These are phyloP conservation scores for Thielaviopsis populi DNA, from an alignment of 2,329 filamentous ascomycete genomes.

Conservation along the genomic window DNA sequence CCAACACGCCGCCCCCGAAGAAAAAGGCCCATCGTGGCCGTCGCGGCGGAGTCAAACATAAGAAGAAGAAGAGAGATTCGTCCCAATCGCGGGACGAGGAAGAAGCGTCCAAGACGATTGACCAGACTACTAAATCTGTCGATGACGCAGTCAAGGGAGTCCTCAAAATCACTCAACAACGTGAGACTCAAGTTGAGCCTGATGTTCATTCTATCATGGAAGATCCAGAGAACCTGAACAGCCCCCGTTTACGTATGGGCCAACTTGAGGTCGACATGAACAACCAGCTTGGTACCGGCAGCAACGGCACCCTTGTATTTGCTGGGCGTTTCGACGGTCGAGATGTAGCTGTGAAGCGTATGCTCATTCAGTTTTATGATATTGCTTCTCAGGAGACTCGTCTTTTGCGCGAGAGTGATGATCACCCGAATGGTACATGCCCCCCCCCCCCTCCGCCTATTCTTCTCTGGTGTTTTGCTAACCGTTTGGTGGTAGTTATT, in stretches of 20 bases:
- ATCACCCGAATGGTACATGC: conserved; percentile 62
- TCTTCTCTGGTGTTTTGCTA: conserved; percentile 18
- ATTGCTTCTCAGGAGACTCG: conserved; percentile 90
- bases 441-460: background rate
- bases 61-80: conserved; percentile 39
- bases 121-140: conserved; percentile 25
- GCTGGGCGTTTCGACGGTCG: conserved; percentile 87
- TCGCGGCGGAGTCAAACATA: conserved; percentile 56
- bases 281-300: conserved; percentile 58
- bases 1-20: conserved; percentile 27
- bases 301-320: conserved; percentile 94
- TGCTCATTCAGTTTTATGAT: conserved; percentile 91
- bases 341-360: conserved; percentile 88
- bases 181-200: conserved; percentile 36
- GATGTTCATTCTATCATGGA: conserved; percentile 44
- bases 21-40: conserved; percentile 55
- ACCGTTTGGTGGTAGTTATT: conserved; percentile 47
- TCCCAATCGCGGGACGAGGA: conserved; percentile 38
- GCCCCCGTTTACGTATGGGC: conserved; percentile 45
- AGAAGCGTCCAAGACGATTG: conserved; percentile 18
- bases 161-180: conserved; percentile 40
- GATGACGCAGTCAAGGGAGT: conserved; percentile 48
- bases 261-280: conserved; percentile 50
- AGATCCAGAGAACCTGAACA: conserved; percentile 45
- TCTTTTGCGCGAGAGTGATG: conserved; percentile 79